Base-by-base conservation (phyloP, 108 stramenopile genomes). In the Ochromonas danica region DNA sequence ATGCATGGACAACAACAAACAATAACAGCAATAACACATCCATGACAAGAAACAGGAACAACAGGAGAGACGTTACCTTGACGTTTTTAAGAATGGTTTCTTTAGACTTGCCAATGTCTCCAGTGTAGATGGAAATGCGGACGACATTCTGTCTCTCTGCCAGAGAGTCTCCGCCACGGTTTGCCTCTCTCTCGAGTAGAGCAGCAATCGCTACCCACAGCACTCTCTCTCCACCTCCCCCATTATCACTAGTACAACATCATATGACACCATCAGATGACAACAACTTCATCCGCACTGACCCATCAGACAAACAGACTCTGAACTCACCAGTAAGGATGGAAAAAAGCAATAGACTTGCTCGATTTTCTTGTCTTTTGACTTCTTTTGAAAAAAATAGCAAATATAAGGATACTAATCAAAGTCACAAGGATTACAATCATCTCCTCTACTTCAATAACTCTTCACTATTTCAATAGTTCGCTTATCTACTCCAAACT, bases 221-320 rank as follows among this genome's bases (percentile, higher is more conserved):
- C 1, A 99, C 98, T 2, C 98, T 91, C 83, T 99, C 98, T 1
- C 98, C 98, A 25, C 98, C 98, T 25, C 98, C 98, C 1, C 96
- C 97, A 25, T 43, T 75, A 33, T 85, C 72, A 75, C 72, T 75
- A 60, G 10, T 27, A 36, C 40, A 42, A 27, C 27, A 75, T 75
- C 31, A 27, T 10, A 75, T 75, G 17, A 27, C 36, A 30, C 3
- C 22, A 3, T 35, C 25, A 33, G 72, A n/a, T n/a, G n/a, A n/a
- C n/a, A n/a, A n/a, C n/a, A n/a, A n/a, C n/a, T n/a, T n/a, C n/a
- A n/a, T n/a, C n/a, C n/a, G n/a, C n/a, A n/a, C n/a, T n/a, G n/a
- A n/a, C n/a, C n/a, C 6, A 67, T 67, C 3, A 35, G 30, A 36
- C 6, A 36, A 67, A 10, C 3, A 67, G 3, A 36, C 63, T 75